Conservation (phyloP, 257 asterid genomes). For the Gentiana straminea region DNA sequence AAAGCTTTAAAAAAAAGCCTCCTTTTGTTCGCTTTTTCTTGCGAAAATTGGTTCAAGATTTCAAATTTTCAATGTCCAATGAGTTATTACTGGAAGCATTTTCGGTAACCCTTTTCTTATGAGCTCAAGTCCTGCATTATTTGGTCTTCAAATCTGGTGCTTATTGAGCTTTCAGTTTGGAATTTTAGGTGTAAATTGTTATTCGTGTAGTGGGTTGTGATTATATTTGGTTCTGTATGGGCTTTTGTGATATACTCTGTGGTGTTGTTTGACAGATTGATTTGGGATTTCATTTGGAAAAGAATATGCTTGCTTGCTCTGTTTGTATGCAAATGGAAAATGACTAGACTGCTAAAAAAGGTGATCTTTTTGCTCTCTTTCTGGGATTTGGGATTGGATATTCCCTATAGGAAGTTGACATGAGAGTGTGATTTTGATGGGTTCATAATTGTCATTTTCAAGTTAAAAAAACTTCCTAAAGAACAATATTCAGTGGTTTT, state of each 20-base stretch:
- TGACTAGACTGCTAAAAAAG: neutral
- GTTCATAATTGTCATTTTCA: too few species aligned
- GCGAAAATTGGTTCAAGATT: conserved; percentile 20
- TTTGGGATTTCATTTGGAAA: neutral
- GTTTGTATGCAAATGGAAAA: neutral
- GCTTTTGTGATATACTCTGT: neutral
- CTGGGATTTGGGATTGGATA: neutral
- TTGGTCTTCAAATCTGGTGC: conserved; percentile 32
- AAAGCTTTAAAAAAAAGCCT: conserved; percentile 3
- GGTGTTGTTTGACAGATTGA: neutral
- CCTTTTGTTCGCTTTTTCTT: conserved; percentile 7
- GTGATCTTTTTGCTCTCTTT: neutral
- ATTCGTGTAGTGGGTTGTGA: conserved; percentile 8
- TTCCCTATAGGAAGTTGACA: neutral
- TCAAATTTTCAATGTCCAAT: conserved; percentile 25
- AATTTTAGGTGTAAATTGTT: conserved; percentile 5
- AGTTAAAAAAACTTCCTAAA: neutral
- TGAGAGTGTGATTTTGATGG: conserved; percentile 2
- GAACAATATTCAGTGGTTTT: neutral
- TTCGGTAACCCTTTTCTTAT: conserved; percentile 21
- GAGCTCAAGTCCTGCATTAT: conserved; percentile 4
- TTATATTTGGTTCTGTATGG: neutral
- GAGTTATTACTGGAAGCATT: conserved; percentile 15
- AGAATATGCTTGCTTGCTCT: neutral
- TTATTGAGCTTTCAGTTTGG: conserved; percentile 8